A percentile compares a stretch with the other conserved stretches of the same genome.
Conservation (phyloP, 257 asterid genomes). For the Ajuga chamaepitys region DNA sequence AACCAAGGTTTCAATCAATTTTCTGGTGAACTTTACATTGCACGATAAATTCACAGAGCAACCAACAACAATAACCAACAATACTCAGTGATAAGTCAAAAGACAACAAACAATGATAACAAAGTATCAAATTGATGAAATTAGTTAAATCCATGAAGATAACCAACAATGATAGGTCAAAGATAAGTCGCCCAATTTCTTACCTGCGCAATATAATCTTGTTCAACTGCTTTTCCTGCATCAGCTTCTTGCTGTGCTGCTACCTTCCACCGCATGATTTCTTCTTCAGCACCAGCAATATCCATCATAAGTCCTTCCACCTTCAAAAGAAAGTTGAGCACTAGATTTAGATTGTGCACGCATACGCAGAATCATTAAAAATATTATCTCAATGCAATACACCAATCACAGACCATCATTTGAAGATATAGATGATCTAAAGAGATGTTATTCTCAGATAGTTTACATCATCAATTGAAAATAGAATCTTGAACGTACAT, state of each 20-base stretch:
- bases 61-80: no score
- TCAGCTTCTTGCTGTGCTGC: slow-evolving; percentile 99
- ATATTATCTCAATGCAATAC: background rate
- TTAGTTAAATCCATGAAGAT: slow-evolving; percentile 10
- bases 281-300: slow-evolving; percentile 88
- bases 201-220: slow-evolving; percentile 75
- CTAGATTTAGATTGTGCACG: background rate
- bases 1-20: slow-evolving; percentile 2
- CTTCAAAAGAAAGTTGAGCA: slow-evolving; percentile 25
- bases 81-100: no score
- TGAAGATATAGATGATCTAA: background rate
- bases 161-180: slow-evolving; percentile 12
- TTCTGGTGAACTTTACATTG: background rate
- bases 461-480: slow-evolving; percentile 10
- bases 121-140: background rate
- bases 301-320: slow-evolving; percentile 98
- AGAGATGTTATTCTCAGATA: background rate
- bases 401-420: background rate
- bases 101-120: no score
- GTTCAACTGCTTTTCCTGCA: slow-evolving; percentile 90
- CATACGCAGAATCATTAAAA: background rate
- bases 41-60: background rate
- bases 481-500: slow-evolving; percentile 44
- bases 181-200: background rate
- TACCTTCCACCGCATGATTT: slow-evolving; percentile 84